These are phyloP conservation scores for Globisporangium lucens DNA, from an alignment of 352 stramenopile genomes.

Conservation along the genomic window DNA sequence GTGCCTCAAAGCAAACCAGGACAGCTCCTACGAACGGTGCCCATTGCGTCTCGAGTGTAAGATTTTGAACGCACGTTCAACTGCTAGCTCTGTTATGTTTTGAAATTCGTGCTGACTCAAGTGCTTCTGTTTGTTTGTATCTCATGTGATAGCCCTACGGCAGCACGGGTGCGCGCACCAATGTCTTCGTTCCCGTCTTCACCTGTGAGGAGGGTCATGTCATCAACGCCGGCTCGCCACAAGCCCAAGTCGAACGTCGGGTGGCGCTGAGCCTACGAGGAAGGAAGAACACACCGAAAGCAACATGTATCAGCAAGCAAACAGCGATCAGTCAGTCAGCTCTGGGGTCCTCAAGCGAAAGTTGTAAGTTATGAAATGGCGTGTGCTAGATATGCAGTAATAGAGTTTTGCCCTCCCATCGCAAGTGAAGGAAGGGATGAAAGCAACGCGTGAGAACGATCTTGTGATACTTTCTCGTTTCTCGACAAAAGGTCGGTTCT, in stretches of 20 bases:
- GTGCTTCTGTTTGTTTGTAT: conserved; percentile 11
- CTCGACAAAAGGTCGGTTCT: background rate
- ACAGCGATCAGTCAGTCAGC: background rate
- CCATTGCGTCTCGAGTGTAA: conserved; percentile 38
- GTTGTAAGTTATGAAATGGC: conserved; percentile 8
- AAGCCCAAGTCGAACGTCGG: conserved; percentile 65
- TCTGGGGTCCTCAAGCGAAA: background rate
- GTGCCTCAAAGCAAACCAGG: conserved; percentile 29
- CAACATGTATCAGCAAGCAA: background rate
- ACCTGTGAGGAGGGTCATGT: conserved; percentile 24
- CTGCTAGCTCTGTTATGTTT: background rate
- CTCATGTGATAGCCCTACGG: conserved; percentile 23
- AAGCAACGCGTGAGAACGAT: background rate
- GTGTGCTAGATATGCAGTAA: conserved; percentile 1
- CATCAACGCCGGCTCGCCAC: conserved; percentile 27
- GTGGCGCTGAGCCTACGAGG: conserved; percentile 38
- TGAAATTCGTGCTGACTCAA: background rate
- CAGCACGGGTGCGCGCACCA: conserved; percentile 38
- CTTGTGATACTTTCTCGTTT: background rate
- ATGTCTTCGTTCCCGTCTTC: conserved; percentile 27
- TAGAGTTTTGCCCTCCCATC: background rate
- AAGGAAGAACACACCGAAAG: background rate
- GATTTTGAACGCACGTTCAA: conserved; percentile 3
- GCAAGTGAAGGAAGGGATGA: background rate
- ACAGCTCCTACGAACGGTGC: conserved; percentile 23